Evolutionary conservation across 441 rosid species (phyloP), one percentile per base, ranked within the genome.

Genomic region (Bocquillonia castaneifolia): DNA sequence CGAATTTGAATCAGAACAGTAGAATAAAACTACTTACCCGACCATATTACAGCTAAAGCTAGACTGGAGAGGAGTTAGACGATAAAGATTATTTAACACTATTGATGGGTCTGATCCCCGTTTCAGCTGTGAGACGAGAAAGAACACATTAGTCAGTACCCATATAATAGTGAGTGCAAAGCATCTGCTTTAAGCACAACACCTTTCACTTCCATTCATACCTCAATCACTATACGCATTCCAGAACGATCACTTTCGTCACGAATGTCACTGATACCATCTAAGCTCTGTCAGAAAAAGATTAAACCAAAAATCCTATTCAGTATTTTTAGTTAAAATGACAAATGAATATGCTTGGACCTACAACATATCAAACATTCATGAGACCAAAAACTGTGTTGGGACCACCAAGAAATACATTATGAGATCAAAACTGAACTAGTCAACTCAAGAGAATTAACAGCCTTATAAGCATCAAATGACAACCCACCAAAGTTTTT

Each of bases 41-140:
- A 94, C 96, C 96, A 91, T 94, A 82, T 94, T 94, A 89, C 97
- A 94, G 79, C 89, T 90, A 78, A 94, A 94, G 77, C 96, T 84
- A 68, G 97, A 89, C 78, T 94, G 99, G 55, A 94, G 92, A 75
- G 97, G 86, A 50, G 99, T 91, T 39, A 85, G 88, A 57, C 96
- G 90, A 79, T 83, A 93, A 72, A 94, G 93, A 69, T 87, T 94
- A 64, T 94, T 94, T 55, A 91, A 77, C 70, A 91, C 89, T 73
- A 94, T 85, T 54, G 85, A 81, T 39, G 97, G 85, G 66, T 93
- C 92, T 23, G 82, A 85, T 73, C 90, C 96, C 54, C 96, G 85
- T 79, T 93, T 93, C 73, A 93, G 82, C 98, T 93, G 83, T 67
- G 42, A 61, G 59, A n/a, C 56, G 71, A 26, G 51, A 7, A 40